These are phyloP conservation scores for Cercospora sp. DNA, from an alignment of 2,329 filamentous ascomycete species.

Conservation along the genomic window DNA sequence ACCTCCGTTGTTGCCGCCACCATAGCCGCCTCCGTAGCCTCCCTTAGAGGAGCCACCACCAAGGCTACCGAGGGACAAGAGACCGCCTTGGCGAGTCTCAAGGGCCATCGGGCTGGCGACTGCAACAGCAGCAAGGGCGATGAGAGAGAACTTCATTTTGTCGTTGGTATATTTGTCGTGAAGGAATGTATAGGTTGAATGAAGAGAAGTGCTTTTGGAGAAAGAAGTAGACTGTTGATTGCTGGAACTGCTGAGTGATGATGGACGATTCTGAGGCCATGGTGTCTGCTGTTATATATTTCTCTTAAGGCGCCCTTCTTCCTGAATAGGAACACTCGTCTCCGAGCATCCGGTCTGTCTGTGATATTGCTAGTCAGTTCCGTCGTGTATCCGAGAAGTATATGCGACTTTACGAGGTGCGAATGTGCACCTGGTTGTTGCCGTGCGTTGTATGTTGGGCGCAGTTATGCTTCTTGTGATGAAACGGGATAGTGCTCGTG, in stretches of 20 bases:
- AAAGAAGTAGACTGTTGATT: not conserved
- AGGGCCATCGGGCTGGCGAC: not conserved
- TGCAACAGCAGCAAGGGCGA: not conserved
- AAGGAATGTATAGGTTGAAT: not conserved
- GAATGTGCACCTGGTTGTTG: not conserved
- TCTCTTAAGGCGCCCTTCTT: not conserved
- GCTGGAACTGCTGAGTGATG: not conserved
- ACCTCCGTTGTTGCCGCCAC: not conserved
- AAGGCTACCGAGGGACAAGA: not conserved
- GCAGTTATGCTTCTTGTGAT: not conserved
- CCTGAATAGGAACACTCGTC: not conserved
- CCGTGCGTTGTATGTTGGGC: not conserved
- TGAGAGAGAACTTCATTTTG: slow-evolving; percentile 1
- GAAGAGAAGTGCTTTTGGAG: not conserved
- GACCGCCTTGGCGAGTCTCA: not conserved
- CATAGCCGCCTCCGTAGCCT: not conserved
- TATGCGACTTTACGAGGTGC: not conserved
- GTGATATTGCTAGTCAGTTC: not conserved
- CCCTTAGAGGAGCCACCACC: not conserved
- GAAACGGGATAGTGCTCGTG: not conserved
- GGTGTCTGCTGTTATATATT: not conserved
- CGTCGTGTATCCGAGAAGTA: not conserved
- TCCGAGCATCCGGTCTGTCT: not conserved
- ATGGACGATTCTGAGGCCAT: not conserved
- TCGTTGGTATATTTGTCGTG: not conserved